These are phyloP conservation scores for Tetrapisispora fleetii DNA, from an alignment of 805 yeast species.

Conservation along the genomic window DNA sequence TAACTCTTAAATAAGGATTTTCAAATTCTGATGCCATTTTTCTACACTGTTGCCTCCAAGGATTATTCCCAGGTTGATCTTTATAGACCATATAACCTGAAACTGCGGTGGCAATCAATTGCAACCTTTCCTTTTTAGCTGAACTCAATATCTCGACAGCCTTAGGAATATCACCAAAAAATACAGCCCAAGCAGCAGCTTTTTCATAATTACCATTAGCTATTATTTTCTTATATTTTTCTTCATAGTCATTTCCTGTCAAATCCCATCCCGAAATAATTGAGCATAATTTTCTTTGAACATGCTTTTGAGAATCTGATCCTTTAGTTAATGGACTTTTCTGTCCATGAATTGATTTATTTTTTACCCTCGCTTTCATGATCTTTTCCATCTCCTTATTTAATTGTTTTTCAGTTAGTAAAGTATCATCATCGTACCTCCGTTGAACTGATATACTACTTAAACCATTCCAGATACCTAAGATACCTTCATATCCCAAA, in stretches of 20 bases:
- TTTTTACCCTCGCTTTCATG: constrained; percentile 34
- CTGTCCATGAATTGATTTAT: constrained; percentile 17
- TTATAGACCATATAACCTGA: constrained; percentile 62
- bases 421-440: constrained; percentile 31
- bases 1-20: constrained; percentile 81
- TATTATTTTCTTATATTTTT: constrained; percentile 48
- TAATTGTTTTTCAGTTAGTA: constrained; percentile 25
- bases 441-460: constrained; percentile 42
- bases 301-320: constrained; percentile 31
- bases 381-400: constrained; percentile 28
- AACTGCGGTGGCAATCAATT: constrained; percentile 84
- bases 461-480: constrained; percentile 80
- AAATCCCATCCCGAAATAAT: constrained; percentile 88
- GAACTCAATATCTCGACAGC: constrained; percentile 72
- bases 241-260: constrained; percentile 64
- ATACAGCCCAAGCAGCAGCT: constrained; percentile 97
- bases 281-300: constrained; percentile 69
- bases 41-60: constrained; percentile 93
- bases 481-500: constrained; percentile 78
- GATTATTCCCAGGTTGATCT: constrained; percentile 42
- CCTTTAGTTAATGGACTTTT: constrained; percentile 13
- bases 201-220: constrained; percentile 57
- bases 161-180: constrained; percentile 74
- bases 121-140: constrained; percentile 59
- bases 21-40: constrained; percentile 78